A percentile compares a stretch with the other conserved stretches of the same genome.
Conservation (phyloP, 768 basidiomycete genomes). For the Pulveroboletus frians region DNA sequence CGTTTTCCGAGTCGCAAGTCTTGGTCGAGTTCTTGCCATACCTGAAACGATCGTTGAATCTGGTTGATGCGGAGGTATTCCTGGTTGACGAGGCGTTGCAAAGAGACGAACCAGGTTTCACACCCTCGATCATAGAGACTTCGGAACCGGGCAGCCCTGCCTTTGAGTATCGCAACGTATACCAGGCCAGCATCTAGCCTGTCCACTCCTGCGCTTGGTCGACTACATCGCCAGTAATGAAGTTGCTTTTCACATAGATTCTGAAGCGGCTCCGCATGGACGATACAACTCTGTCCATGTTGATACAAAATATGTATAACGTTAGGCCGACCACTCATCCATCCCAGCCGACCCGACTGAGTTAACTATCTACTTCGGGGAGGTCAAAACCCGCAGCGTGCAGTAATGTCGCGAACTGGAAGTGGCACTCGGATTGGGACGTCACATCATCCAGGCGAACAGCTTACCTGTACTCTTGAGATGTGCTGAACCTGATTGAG, state of each 20-base stretch:
- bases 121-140: slow-evolving; percentile 65
- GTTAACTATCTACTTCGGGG: slow-evolving; percentile 4
- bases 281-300: background rate
- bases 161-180: slow-evolving; percentile 82
- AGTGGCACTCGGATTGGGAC: background rate
- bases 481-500: slow-evolving; percentile 77
- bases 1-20: slow-evolving; percentile 78
- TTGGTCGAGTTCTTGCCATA: slow-evolving; percentile 71
- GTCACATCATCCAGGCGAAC: background rate
- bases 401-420: slow-evolving; percentile 62
- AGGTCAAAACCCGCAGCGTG: slow-evolving; percentile 62
- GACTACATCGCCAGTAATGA: background rate
- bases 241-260: background rate
- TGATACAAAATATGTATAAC: slow-evolving; percentile 7
- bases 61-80: slow-evolving; percentile 67
- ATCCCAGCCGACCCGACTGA: background rate
- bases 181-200: background rate
- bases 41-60: slow-evolving; percentile 67
- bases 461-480: slow-evolving; percentile 76
- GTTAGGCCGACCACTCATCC: background rate
- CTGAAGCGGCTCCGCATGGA: background rate
- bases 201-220: background rate
- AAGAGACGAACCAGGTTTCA: slow-evolving; percentile 54
- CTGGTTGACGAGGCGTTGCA: slow-evolving; percentile 63
- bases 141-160: slow-evolving; percentile 86